Evolutionary conservation across 352 stramenopile genomes (phyloP), one percentile per base, ranked within the genome.

Genomic region (Pythium oligandrum): DNA sequence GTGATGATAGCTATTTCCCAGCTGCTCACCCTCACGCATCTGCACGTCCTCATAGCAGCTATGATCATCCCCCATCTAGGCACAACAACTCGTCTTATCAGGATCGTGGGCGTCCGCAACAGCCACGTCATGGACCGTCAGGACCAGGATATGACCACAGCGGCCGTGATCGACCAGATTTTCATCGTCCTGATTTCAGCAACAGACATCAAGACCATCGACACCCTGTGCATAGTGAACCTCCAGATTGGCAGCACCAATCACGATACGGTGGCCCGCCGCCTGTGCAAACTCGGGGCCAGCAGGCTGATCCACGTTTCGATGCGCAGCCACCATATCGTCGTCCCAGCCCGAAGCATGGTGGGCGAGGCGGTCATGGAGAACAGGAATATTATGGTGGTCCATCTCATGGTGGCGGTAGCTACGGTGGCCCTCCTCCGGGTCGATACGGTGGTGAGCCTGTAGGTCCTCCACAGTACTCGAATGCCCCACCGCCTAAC

Each of bases 1-100:
- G 17, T 26, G 17, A 26, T 26, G 17, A 26, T 26, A 26, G 17
- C 17, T 26, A 26, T 61, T 44, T 31, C 26, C 8, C 45, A n/a
- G 34, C 44, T 40, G 10, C 47, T 42, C 55, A 48, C 35, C 17
- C 55, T 55, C 55, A 55, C 30, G 55, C 53, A 17, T 43, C 49
- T 55, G 39, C 6, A 10, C 42, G 47, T 55, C 48, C 55, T 61
- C 33, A 26, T 26, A 26, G 17, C 17, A 26, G 17, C 17, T 26
- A 26, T 26, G 17, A 26, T 26, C 17, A 26, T 26, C 17, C 17
- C 17, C 17, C 17, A 26, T 26, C 47, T 40, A 61, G 55, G 42
- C 55, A 61, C 37, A 43, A 36, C 12, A 35, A 53, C 6, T 34
- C 26, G 4, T 32, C 55, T 10, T 51, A 40, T 31, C 42, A 61